A percentile compares a stretch with the other conserved stretches of the same genome.
These are phyloP conservation scores for Cercospora brassicicola DNA, from an alignment of 2,329 filamentous ascomycete species.

Conservation along the genomic window DNA sequence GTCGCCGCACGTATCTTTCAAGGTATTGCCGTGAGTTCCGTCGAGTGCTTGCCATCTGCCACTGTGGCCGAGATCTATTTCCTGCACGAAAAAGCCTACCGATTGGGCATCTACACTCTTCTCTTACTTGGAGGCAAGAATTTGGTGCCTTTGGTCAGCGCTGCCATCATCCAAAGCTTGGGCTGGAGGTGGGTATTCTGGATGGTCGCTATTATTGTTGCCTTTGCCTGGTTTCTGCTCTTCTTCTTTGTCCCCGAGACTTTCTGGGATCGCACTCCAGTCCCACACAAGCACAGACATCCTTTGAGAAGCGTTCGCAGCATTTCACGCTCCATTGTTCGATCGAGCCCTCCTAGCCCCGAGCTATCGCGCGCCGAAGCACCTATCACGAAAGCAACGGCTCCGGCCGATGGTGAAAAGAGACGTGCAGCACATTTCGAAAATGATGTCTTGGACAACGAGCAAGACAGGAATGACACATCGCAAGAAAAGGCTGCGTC, in stretches of 20 bases:
- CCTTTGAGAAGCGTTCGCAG: constrained; percentile 26
- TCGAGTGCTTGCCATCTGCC: constrained; percentile 88
- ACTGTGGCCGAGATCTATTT: constrained; percentile 97
- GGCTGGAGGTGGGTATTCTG: constrained; percentile 66
- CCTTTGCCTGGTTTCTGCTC: constrained; percentile 66
- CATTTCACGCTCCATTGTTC: constrained; percentile 19
- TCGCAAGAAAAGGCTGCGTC: constrained; percentile 14
- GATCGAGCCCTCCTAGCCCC: constrained; percentile 18
- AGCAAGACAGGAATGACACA: constrained; percentile 11
- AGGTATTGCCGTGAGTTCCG: constrained; percentile 82
- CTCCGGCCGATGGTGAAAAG: constrained; percentile 14
- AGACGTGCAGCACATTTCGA: constrained; percentile 23
- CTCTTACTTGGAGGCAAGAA: constrained; percentile 83
- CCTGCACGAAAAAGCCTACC: constrained; percentile 87
- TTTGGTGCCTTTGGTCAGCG: constrained; percentile 80
- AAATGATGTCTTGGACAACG: constrained; percentile 14
- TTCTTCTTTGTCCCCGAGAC: constrained; percentile 94
- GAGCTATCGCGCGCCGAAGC: constrained; percentile 20
- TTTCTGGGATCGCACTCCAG: constrained; percentile 86
- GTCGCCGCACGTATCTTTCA: constrained; percentile 81
- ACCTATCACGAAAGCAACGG: constrained; percentile 1
- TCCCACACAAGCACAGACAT: constrained; percentile 42
- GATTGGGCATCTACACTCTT: constrained; percentile 89
- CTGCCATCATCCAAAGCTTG: constrained; percentile 73
- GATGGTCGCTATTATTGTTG: constrained; percentile 80